Evolutionary conservation across 2,329 filamentous ascomycete genomes (phyloP), one percentile per base, ranked within the genome.

Genomic region (Fulvia fulva): DNA sequence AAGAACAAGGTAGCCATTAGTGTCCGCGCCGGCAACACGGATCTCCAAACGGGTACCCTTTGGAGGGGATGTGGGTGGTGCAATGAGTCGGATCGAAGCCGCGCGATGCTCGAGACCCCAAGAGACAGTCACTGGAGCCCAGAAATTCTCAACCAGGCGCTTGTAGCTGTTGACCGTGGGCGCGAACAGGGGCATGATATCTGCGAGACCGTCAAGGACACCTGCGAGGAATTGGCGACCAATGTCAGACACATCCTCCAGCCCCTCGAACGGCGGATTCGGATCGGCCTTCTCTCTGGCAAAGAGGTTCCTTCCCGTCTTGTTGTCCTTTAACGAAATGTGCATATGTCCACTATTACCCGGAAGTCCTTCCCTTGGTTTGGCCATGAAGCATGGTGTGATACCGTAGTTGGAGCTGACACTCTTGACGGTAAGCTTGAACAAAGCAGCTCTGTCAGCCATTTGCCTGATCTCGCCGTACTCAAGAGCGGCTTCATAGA

Each of bases 131-230:
- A 99, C 94, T 0, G 94, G 94, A 0, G 94, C 94, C 94, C 94
- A 99, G 77, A 97, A 97, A 77, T 97, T 97, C 79, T 99, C 94
- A 2, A 99, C 94, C 0, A 99, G 83, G 3, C 94, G 87, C 78
- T 99, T 99, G 81, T 99, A 99, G 61, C 90, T 96, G 81, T 99
- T 99, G 70, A 99, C 84, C 0, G 91, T 99, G 0, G 94, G 94
- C 0, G 93, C 94, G 12, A 99, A 81, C 58, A 97, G 80, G 0
- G 94, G 94, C 94, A 99, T 99, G 65, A 97, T 85, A 70, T 97
- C 91, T 1, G 94, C 91, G 3, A 99, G 82, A 14, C 93, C 94
- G 23, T 90, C 87, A 0, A 99, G 81, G 1, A 99, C 76, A 7
- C 94, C 94, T 0, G 94, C 94, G 0, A 99, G 84, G 77, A 99